These are phyloP conservation scores for Albatrellus sp. DNA, from an alignment of 1,284 basidiomycete genomes.

Conservation along the genomic window DNA sequence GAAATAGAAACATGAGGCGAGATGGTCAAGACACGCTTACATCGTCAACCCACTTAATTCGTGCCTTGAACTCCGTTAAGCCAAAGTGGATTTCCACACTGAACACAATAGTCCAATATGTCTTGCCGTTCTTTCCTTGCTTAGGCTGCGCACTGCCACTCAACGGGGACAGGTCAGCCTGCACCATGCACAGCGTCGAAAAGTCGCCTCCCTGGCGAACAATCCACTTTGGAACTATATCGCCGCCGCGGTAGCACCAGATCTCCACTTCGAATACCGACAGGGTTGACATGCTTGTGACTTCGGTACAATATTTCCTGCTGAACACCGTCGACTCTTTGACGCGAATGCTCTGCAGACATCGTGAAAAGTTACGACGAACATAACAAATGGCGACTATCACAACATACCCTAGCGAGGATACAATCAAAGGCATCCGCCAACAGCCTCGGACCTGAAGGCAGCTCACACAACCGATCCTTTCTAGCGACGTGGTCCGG, in stretches of 20 bases:
- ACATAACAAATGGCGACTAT: background rate
- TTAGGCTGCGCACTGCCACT: constrained; percentile 58
- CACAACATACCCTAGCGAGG: constrained; percentile 44
- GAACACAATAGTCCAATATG: constrained; percentile 71
- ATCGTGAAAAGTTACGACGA: background rate
- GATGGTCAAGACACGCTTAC: constrained; percentile 24
- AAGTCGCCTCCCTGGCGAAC: constrained; percentile 52
- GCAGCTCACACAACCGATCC: constrained; percentile 57
- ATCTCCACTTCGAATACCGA: constrained; percentile 72
- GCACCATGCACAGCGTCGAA: constrained; percentile 64
- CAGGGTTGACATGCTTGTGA: constrained; percentile 59
- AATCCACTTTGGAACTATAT: constrained; percentile 61
- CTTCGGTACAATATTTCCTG: constrained; percentile 68
- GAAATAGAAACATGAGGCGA: constrained; percentile 1
- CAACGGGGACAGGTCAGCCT: constrained; percentile 60
- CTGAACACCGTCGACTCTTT: constrained; percentile 71
- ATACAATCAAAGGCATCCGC: constrained; percentile 75
- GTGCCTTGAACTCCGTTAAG: constrained; percentile 64
- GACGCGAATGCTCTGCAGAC: constrained; percentile 46
- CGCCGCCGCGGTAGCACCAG: constrained; percentile 66
- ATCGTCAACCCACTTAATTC: constrained; percentile 71
- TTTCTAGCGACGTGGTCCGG: constrained; percentile 51
- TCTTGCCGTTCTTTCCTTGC: constrained; percentile 46
- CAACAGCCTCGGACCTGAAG: constrained; percentile 58
- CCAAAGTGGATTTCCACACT: constrained; percentile 74